Evolutionary conservation across 768 basidiomycete genomes (phyloP).

Genomic region (Cubamyces lactineus): DNA sequence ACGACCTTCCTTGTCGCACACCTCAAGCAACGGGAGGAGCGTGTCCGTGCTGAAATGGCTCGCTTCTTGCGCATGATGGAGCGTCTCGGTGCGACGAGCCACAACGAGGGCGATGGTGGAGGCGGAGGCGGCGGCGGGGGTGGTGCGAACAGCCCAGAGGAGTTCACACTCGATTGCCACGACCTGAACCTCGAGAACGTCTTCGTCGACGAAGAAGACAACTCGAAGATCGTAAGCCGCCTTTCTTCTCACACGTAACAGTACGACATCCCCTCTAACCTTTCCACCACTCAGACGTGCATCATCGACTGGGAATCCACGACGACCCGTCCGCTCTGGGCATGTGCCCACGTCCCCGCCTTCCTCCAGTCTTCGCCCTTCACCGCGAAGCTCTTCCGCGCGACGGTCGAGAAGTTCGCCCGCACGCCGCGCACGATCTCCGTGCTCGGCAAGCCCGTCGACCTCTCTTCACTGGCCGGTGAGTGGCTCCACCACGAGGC

Average conservation of each 20-base stretch:
- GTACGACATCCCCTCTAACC: conserved; percentile 21
- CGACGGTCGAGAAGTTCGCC: conserved; percentile 57
- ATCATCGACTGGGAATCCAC: conserved; percentile 93
- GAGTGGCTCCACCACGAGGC: conserved; percentile 81
- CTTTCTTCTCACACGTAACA: not conserved
- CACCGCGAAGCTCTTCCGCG: conserved; percentile 70
- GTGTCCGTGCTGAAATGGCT: conserved; percentile 69
- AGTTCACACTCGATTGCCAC: conserved; percentile 83
- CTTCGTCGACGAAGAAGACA: conserved; percentile 74
- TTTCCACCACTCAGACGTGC: conserved; percentile 57
- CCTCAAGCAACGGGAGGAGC: conserved; percentile 61
- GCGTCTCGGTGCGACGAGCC: conserved; percentile 42
- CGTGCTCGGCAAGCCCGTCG: conserved; percentile 29
- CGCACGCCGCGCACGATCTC: conserved; percentile 26
- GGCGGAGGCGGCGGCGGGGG: conserved; percentile 34
- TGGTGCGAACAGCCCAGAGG: conserved; percentile 46
- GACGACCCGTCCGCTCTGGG: conserved; percentile 86
- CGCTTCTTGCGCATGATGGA: conserved; percentile 75
- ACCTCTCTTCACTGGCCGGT: conserved; percentile 50
- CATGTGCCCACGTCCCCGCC: conserved; percentile 78
- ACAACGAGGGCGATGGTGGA: conserved; percentile 32
- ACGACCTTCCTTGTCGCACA: conserved; percentile 79
- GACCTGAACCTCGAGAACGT: conserved; percentile 86
- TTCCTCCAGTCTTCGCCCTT: conserved; percentile 81
- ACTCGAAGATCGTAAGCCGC: conserved; percentile 66